Evolutionary conservation across 371 early-diverging fungal genomes (phyloP).

Genomic region (Entomophthora muscae): DNA sequence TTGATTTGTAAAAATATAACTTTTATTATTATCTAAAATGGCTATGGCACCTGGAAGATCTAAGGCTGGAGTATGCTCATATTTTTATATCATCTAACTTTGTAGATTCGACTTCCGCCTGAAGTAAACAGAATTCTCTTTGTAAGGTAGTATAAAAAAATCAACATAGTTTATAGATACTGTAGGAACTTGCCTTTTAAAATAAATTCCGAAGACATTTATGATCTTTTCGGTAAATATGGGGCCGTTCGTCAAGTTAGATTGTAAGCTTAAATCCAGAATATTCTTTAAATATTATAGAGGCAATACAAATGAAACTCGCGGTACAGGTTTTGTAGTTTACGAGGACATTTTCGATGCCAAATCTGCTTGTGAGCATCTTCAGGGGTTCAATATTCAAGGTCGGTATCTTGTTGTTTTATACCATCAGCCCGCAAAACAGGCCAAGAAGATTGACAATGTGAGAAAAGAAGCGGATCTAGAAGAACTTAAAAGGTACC

Average conservation of each 20-base stretch:
- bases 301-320: constrained; percentile 71
- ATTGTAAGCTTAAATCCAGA: constrained; percentile 22
- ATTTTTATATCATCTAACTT: constrained; percentile 4
- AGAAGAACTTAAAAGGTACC: constrained; percentile 53
- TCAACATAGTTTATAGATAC: background rate
- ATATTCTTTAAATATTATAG: constrained; percentile 13
- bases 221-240: constrained; percentile 93
- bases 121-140: constrained; percentile 84
- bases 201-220: constrained; percentile 86
- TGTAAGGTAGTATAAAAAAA: constrained; percentile 36
- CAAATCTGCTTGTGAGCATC: constrained; percentile 86
- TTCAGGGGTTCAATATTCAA: constrained; percentile 88
- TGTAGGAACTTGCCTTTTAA: constrained; percentile 82
- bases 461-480: constrained; percentile 74
- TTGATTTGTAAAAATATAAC: too few relatives aligned
- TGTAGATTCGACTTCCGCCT: constrained; percentile 68
- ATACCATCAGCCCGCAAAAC: constrained; percentile 72
- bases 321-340: constrained; percentile 89
- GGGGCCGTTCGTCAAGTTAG: constrained; percentile 91
- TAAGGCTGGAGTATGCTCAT: constrained; percentile 13
- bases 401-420: constrained; percentile 88
- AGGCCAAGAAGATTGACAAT: constrained; percentile 62
- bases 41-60: constrained; percentile 12
- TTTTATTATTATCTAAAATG: constrained; percentile 10
- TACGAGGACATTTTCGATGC: constrained; percentile 97